Percentiles rank a stretch among this genome's conserved stretches.
Evolutionary conservation across 208 protist genomes (phyloP).

Genomic region (Trypanosoma lewisi): DNA sequence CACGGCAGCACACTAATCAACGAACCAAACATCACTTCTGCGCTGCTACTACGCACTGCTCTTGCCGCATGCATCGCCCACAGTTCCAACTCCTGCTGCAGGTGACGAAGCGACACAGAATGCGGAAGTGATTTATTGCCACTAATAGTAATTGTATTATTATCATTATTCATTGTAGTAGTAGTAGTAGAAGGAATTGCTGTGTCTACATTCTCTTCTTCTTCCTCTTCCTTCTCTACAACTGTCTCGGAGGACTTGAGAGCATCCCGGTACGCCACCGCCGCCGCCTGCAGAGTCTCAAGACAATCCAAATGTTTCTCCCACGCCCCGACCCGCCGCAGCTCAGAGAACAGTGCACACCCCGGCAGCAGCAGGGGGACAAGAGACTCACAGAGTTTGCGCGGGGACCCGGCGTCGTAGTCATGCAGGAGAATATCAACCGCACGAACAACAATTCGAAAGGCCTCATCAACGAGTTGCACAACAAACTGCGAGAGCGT

Average conservation of each 20-base stretch:
- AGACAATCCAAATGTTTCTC: conserved; percentile 21
- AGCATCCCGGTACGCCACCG: conserved; percentile 17
- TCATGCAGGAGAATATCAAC: conserved; percentile 57
- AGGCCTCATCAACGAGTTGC: conserved; percentile 23
- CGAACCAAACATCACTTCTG: conserved; percentile 13
- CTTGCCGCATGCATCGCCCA: neutral
- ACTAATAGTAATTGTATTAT: neutral
- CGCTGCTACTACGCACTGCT: neutral
- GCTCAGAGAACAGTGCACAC: conserved; percentile 14
- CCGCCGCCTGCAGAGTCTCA: conserved; percentile 25
- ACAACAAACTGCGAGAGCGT: conserved; percentile 4
- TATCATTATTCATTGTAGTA: too few relatives aligned
- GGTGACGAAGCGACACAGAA: neutral
- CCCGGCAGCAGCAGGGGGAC: conserved; percentile 22
- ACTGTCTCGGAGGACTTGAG: neutral
- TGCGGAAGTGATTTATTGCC: conserved; percentile 2
- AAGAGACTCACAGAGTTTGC: conserved; percentile 34
- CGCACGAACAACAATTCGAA: conserved; percentile 29
- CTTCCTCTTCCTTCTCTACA: neutral
- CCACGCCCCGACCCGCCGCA: conserved; percentile 22
- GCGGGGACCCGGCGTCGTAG: conserved; percentile 33
- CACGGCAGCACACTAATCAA: conserved; percentile 21
- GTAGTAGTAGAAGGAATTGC: too few relatives aligned
- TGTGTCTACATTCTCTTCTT: neutral
- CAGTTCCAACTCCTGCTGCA: conserved; percentile 4